Evolutionary conservation across 805 yeast species (phyloP).

Genomic region (Maudiozyma turicensis): DNA sequence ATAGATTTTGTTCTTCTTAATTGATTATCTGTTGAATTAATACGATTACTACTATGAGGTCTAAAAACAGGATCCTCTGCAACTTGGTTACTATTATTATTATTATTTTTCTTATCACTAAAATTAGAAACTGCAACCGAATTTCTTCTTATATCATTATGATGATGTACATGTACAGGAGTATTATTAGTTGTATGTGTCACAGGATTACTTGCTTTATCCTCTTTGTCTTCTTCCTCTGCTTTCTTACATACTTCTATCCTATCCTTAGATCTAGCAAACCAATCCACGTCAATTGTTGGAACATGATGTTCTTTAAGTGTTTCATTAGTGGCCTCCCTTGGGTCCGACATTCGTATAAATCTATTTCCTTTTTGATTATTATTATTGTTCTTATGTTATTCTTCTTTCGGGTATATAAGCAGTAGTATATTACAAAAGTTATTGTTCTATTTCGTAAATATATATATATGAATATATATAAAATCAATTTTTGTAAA

Average conservation of each 20-base stretch:
- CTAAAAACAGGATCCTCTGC: not conserved
- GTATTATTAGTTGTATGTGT: not conserved
- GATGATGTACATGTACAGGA: not conserved
- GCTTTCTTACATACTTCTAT: not conserved
- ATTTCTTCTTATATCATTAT: conserved; percentile 1
- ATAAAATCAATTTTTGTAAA: not conserved
- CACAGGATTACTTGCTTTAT: not conserved
- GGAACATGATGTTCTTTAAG: conserved; percentile 18
- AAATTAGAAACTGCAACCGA: conserved; percentile 2
- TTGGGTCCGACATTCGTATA: conserved; percentile 6
- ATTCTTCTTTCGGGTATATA: not conserved
- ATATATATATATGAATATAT: not conserved
- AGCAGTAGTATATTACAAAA: not conserved
- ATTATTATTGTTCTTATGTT: not conserved
- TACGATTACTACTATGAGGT: not conserved
- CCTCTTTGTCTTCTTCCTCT: not conserved
- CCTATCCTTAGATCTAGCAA: conserved; percentile 12
- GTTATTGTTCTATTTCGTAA: not conserved
- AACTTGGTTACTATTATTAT: not conserved
- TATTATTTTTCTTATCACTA: no score
- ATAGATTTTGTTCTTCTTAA: conserved; percentile 28
- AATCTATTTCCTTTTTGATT: not conserved
- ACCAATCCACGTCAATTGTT: conserved; percentile 24
- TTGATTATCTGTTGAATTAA: not conserved
- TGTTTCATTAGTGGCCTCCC: conserved; percentile 10